Conservation (phyloP, 345 rosid genomes). For the Camelina hispida region DNA sequence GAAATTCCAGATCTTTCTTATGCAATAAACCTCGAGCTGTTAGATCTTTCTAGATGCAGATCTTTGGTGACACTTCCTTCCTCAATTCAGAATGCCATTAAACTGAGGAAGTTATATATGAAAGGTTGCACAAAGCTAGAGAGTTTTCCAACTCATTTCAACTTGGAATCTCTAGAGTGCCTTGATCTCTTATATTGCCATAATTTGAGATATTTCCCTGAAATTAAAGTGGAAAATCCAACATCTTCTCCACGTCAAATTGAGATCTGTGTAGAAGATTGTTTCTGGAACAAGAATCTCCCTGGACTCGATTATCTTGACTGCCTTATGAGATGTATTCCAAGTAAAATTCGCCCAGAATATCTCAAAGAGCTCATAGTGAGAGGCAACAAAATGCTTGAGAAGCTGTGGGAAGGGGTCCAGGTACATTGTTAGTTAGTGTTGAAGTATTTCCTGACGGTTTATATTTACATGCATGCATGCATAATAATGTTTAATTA, state of each 20-base stretch:
- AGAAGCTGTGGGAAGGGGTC: not conserved
- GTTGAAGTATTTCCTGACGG: too few species aligned
- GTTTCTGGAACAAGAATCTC: not conserved
- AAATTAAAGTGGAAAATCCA: not conserved
- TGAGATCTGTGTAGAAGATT: constrained; percentile 5
- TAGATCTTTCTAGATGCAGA: not conserved
- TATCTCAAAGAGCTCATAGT: not conserved
- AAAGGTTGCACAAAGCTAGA: not conserved
- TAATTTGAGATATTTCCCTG: not conserved
- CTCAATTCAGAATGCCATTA: not conserved
- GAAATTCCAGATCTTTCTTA: constrained; percentile 11
- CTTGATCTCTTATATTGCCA: too few species aligned
- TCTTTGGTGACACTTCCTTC: constrained; percentile 9
- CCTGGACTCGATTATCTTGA: not conserved
- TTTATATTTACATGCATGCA: too few species aligned
- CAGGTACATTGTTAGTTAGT: too few species aligned
- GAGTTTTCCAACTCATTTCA: not conserved
- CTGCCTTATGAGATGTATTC: not conserved
- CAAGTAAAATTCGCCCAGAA: not conserved
- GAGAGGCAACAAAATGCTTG: not conserved
- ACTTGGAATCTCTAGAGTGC: not conserved
- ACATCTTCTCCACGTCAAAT: not conserved
- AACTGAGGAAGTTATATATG: not conserved
- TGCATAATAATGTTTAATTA: too few species aligned
- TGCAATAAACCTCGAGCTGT: not conserved